phyloP scores from a whole-genome alignment of 2,329 filamentous ascomycete species.

The Zelopaecilomyces penicillatus region DNA sequence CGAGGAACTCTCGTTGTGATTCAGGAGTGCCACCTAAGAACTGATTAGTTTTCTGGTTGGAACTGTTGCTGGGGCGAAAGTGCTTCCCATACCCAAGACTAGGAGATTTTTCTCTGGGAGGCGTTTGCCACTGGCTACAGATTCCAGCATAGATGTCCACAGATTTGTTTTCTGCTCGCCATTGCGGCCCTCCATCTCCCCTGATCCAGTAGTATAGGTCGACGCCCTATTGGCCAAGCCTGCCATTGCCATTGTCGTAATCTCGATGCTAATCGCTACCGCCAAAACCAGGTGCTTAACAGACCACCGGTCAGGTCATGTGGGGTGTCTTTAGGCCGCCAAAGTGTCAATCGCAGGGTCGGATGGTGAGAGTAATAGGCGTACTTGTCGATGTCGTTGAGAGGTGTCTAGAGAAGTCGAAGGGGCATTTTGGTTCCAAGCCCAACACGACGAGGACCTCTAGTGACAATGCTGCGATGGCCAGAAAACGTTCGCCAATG shows the following conservation, averaged over 20 bases:
- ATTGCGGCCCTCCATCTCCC: slow-evolving; percentile 48
- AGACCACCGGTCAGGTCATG: not conserved
- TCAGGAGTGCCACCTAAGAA: slow-evolving; percentile 66
- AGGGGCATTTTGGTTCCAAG: slow-evolving; percentile 19
- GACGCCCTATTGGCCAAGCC: slow-evolving; percentile 48
- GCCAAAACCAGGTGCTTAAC: slow-evolving; percentile 1
- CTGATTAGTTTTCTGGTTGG: slow-evolving; percentile 20
- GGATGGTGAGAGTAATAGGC: slow-evolving; percentile 1
- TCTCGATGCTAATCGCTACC: slow-evolving; percentile 10
- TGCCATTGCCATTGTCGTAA: slow-evolving; percentile 43
- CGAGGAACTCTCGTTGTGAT: slow-evolving; percentile 76
- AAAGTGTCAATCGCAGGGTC: slow-evolving; percentile 1
- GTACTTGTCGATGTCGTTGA: slow-evolving; percentile 11
- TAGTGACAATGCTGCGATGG: not conserved
- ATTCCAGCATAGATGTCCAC: slow-evolving; percentile 90
- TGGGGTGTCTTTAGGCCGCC: not conserved
- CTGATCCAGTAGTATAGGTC: slow-evolving; percentile 49
- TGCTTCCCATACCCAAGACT: slow-evolving; percentile 57
- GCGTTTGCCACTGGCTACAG: slow-evolving; percentile 80
- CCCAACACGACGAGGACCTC: slow-evolving; percentile 6
- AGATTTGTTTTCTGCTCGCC: slow-evolving; percentile 77
- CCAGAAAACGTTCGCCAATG: slow-evolving; percentile 7
- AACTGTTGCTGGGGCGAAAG: too few species aligned
- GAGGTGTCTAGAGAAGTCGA: slow-evolving; percentile 15
- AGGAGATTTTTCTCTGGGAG: slow-evolving; percentile 87